phyloP scores from a whole-genome alignment of 768 basidiomycete species.

The Mrakia gelida region DNA sequence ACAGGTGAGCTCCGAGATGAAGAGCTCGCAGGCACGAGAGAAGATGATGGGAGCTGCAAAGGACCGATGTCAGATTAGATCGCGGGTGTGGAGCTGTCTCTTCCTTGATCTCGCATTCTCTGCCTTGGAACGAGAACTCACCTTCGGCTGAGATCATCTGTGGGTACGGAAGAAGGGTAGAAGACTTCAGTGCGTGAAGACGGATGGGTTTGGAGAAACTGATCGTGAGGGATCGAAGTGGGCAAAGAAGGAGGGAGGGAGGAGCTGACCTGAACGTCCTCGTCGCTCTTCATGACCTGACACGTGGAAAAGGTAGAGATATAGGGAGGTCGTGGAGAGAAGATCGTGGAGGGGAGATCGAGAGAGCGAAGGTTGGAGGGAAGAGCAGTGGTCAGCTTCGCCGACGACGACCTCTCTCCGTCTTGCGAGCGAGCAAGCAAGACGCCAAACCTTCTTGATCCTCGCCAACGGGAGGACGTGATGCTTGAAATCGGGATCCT shows the following conservation, averaged over 20 bases:
- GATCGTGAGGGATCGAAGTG: not conserved
- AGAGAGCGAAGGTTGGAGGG: too few species aligned
- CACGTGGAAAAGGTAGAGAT: too few species aligned
- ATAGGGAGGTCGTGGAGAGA: too few species aligned
- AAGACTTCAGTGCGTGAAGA: too few species aligned
- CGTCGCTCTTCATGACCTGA: conserved; percentile 95
- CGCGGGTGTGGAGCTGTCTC: too few species aligned
- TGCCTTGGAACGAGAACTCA: conserved; percentile 52
- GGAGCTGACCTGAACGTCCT: conserved; percentile 64
- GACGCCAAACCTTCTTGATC: conserved; percentile 98
- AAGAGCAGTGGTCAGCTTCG: too few species aligned
- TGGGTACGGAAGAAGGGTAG: too few species aligned
- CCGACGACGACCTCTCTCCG: too few species aligned
- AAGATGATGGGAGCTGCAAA: conserved; percentile 28
- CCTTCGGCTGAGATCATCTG: conserved; percentile 99
- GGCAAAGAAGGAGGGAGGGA: not conserved
- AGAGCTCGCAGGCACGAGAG: conserved; percentile 55
- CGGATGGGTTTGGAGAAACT: not conserved
- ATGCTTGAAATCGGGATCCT: conserved; percentile 76
- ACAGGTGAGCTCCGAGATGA: conserved; percentile 94
- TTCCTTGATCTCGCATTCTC: not conserved
- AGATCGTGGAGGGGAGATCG: too few species aligned
- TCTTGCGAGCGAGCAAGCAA: too few species aligned
- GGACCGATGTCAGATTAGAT: not conserved
- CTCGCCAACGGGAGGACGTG: conserved; percentile 86